A percentile compares a stretch with the other conserved stretches of the same genome.
Evolutionary conservation across 257 asterid genomes (phyloP).

Genomic region (Lycium barbarum): DNA sequence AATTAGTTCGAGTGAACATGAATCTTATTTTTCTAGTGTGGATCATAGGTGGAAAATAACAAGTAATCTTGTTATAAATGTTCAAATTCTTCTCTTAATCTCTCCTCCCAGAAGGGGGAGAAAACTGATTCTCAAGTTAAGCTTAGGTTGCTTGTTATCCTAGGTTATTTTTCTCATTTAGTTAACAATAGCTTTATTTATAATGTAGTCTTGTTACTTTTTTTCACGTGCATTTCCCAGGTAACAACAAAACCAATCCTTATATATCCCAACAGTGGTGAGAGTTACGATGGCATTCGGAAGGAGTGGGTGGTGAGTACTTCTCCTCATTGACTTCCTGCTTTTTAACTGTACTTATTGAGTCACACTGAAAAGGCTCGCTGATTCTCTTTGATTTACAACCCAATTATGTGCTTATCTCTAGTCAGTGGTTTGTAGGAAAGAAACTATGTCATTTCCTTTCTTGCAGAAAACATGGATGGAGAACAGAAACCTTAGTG

Average conservation of each 20-base stretch:
- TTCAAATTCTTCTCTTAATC: slow-evolving; percentile 5
- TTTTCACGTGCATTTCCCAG: slow-evolving; percentile 48
- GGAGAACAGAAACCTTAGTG: neutral
- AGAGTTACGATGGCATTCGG: slow-evolving; percentile 69
- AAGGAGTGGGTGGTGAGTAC: slow-evolving; percentile 88
- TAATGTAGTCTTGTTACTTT: slow-evolving; percentile 17
- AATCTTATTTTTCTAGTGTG: neutral
- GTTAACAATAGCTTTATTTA: neutral
- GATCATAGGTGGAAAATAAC: neutral
- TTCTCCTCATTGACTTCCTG: neutral
- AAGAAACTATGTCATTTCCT: slow-evolving; percentile 10
- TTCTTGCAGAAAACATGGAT: neutral
- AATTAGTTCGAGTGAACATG: neutral
- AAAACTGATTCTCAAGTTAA: neutral
- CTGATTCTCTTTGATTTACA: slow-evolving; percentile 1
- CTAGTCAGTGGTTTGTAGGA: slow-evolving; percentile 7
- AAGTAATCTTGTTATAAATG: neutral
- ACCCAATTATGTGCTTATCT: neutral
- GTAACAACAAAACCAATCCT: slow-evolving; percentile 74
- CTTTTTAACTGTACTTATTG: neutral
- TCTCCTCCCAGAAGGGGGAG: neutral
- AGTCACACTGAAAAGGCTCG: neutral
- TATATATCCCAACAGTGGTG: slow-evolving; percentile 91
- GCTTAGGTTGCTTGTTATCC: neutral
- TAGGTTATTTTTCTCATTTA: neutral